These are phyloP conservation scores for Ogataea dorogensis DNA, from an alignment of 805 yeast genomes.

Conservation along the genomic window DNA sequence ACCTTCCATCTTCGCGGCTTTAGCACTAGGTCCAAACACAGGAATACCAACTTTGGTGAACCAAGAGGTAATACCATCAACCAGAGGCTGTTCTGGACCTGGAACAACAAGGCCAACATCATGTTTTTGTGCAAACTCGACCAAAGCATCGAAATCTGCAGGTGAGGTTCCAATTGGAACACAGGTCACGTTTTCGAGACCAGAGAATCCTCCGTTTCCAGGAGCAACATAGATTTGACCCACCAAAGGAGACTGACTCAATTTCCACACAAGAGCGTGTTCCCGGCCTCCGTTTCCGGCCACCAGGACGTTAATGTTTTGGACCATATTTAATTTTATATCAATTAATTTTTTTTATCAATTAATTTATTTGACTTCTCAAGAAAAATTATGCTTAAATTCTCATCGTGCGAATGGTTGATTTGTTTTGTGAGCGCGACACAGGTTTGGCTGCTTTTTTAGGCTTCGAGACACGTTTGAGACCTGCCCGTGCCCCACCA, in stretches of 20 bases:
- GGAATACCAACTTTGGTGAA: slow-evolving; percentile 87
- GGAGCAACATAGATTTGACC: slow-evolving; percentile 85
- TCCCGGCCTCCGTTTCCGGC: slow-evolving; percentile 99
- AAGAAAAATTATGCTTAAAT: slow-evolving; percentile 7
- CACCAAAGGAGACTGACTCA: slow-evolving; percentile 74
- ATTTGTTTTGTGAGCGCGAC: slow-evolving; percentile 2
- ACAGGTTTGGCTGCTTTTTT: slow-evolving; percentile 1
- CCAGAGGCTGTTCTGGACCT: slow-evolving; percentile 99
- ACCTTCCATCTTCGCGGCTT: slow-evolving; percentile 95
- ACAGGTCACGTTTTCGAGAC: slow-evolving; percentile 58
- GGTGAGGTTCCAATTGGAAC: slow-evolving; percentile 66
- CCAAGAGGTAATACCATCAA: slow-evolving; percentile 79
- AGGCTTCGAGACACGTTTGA: slow-evolving; percentile 2
- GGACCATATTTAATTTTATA: slow-evolving; percentile 10
- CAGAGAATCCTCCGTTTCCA: slow-evolving; percentile 91
- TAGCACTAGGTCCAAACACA: slow-evolving; percentile 91
- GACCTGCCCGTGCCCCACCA: slow-evolving; percentile 6
- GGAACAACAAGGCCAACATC: slow-evolving; percentile 78
- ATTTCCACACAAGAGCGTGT: slow-evolving; percentile 92
- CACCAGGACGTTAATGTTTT: slow-evolving; percentile 60
- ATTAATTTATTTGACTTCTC: slow-evolving; percentile 8
- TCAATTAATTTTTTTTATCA: slow-evolving; percentile 6
- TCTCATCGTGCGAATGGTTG: slow-evolving; percentile 21
- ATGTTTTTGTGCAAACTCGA: slow-evolving; percentile 69
- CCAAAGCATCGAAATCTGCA: slow-evolving; percentile 66